These are phyloP conservation scores for Trypanosoma mega DNA, from an alignment of 208 protist genomes.

Conservation along the genomic window DNA sequence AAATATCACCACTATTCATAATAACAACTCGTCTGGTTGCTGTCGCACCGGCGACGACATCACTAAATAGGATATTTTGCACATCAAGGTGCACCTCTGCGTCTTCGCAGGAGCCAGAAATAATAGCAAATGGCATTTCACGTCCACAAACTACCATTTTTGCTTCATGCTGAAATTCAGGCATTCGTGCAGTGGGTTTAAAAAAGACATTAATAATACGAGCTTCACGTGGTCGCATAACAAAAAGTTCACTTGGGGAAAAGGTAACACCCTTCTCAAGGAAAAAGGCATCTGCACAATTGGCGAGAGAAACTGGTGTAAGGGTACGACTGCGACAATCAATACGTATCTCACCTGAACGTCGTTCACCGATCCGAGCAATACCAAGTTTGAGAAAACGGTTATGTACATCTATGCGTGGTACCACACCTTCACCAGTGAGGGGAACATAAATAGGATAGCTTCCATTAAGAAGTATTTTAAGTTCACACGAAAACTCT, in stretches of 20 bases:
- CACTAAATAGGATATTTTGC: constrained; percentile 86
- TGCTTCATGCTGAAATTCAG: constrained; percentile 87
- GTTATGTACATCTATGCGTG: constrained; percentile 87
- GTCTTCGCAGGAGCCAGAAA: constrained; percentile 92
- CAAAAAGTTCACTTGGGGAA: constrained; percentile 26
- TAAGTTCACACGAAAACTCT: constrained; percentile 86
- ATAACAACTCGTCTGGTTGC: constrained; percentile 81
- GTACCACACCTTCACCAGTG: constrained; percentile 88
- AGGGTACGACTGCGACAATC: constrained; percentile 83
- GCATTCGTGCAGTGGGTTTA: constrained; percentile 79
- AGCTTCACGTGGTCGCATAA: constrained; percentile 86
- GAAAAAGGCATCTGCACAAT: constrained; percentile 62
- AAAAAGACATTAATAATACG: constrained; percentile 74
- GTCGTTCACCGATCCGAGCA: constrained; percentile 75
- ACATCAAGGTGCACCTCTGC: constrained; percentile 94
- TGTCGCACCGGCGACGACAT: constrained; percentile 85
- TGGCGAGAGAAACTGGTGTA: constrained; percentile 79
- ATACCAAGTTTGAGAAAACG: constrained; percentile 83
- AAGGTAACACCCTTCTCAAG: constrained; percentile 67
- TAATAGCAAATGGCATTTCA: constrained; percentile 74
- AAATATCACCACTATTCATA: constrained; percentile 96
- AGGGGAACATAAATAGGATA: constrained; percentile 79
- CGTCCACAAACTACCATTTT: constrained; percentile 89
- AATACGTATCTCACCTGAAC: constrained; percentile 70
- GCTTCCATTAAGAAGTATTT: constrained; percentile 93